A percentile compares a stretch with the other conserved stretches of the same genome.
Conservation (phyloP, 345 rosid genomes). For the Carallia pectinifolia region DNA sequence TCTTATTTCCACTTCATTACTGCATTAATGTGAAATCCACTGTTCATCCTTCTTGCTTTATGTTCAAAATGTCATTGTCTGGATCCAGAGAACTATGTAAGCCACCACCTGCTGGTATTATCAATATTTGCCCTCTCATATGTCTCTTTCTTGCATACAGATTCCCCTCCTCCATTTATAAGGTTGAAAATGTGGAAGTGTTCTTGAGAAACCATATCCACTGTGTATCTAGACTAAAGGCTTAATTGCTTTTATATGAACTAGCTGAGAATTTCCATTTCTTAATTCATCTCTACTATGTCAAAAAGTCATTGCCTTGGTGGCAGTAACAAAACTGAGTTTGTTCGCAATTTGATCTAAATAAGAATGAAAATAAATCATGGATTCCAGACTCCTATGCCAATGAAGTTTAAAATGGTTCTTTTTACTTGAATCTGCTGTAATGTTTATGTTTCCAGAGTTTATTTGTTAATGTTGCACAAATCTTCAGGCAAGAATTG, state of each 20-base stretch:
- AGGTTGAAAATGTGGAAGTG: background rate
- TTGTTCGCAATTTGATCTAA: background rate
- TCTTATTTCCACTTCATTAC: too few relatives aligned
- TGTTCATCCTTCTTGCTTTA: background rate
- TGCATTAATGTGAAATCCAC: background rate
- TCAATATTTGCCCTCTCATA: too few relatives aligned
- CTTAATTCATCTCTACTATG: too few relatives aligned
- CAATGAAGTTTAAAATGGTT: background rate
- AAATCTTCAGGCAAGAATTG: conserved; percentile 62
- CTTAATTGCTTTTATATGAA: too few relatives aligned
- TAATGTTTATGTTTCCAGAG: background rate
- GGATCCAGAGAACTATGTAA: background rate
- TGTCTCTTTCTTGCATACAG: too few relatives aligned
- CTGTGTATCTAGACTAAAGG: too few relatives aligned
- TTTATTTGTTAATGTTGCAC: background rate
- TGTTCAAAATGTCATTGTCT: background rate
- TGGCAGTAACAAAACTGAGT: background rate
- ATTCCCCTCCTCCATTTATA: too few relatives aligned
- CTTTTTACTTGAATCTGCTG: background rate
- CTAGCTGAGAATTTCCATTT: too few relatives aligned
- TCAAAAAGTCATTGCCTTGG: too few relatives aligned
- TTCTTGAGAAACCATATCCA: too few relatives aligned
- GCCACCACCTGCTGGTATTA: too few relatives aligned
- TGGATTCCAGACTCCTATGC: background rate
- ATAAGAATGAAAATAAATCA: background rate